Evolutionary conservation across 768 basidiomycete species (phyloP), one percentile per base, ranked within the genome.

Genomic region (Gloeophyllum trabeum): DNA sequence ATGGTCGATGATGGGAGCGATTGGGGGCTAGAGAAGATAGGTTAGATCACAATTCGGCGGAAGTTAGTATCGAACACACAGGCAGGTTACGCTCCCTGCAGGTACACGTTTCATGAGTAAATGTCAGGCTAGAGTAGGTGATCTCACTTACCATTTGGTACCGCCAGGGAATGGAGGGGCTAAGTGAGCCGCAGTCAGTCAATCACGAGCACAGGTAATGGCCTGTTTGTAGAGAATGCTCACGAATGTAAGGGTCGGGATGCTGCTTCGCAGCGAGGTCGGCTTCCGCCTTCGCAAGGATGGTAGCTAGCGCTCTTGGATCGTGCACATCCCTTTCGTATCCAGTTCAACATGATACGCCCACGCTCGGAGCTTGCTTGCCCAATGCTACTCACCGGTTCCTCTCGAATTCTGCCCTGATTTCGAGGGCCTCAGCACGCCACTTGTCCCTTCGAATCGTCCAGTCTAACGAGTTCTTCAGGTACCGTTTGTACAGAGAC

Each of bases 211-310:
- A 24, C 24, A 40, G 40, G 37, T 7, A 43, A 28, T 21, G 41
- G 30, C 19, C 12, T 28, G 18, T 21, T 7, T 24, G 18, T n/a
- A 6, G 22, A 12, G 1, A 4, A 18, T 20, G 79, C 91, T 65
- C 61, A 97, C 93, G 63, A 58, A 86, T 82, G 61, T 91, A 92
- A 30, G 94, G 93, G 61, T 97, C 94, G 19, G 92, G 93, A 58
- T 98, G 94, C 43, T 66, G 66, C 54, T 61, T 73, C 23, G 59
- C 61, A 2, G 78, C 82, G 16, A 93, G 65, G 6, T 73, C 61
- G 2, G 76, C 81, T 62, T 94, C 92, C 2, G 88, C 88, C 53
- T 79, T 75, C 54, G 81, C 76, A 18, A 96, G 60, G 42, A 94
- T 73, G n/a, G 62, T 53, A 6, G 84, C 82, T 41, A 96, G 64